A percentile compares a stretch with the other conserved stretches of the same genome.
phyloP scores from a whole-genome alignment of 2,329 filamentous ascomycete species.

The Aspergillus felis region DNA sequence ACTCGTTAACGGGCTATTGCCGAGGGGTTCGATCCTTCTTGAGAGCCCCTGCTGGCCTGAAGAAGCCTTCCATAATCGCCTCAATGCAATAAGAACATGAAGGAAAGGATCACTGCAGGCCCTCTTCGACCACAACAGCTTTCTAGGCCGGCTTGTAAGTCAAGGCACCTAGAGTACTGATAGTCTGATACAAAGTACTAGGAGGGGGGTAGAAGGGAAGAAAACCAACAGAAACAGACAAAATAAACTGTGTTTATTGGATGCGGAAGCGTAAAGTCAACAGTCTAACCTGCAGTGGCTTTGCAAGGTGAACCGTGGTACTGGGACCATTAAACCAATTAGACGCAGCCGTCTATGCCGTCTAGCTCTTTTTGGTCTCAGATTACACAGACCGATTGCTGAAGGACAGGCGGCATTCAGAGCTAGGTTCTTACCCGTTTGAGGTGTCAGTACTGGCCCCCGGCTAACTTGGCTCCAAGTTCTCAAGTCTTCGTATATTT shows the following conservation, averaged over 20 bases:
- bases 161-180: background rate
- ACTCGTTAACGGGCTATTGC: background rate
- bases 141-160: background rate
- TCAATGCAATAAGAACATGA: background rate
- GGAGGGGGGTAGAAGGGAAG: conserved; percentile 4
- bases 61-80: background rate
- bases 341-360: conserved; percentile 11
- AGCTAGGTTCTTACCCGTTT: background rate
- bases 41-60: background rate
- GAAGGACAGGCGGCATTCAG: conserved; percentile 5
- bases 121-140: background rate
- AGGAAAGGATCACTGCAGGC: conserved; percentile 4
- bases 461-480: background rate
- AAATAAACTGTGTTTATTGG: conserved; percentile 14
- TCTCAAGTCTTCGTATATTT: background rate
- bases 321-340: conserved; percentile 19
- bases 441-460: background rate
- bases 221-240: conserved; percentile 16
- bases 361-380: conserved; percentile 16
- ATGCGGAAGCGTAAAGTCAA: conserved; percentile 13
- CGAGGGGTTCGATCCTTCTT: background rate
- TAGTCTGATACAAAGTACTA: background rate
- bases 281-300: conserved; percentile 18
- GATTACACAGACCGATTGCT: conserved; percentile 13
- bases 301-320: conserved; percentile 17